Base-by-base conservation (phyloP, 2,329 filamentous ascomycete species). In the Diaporthe sp. region DNA sequence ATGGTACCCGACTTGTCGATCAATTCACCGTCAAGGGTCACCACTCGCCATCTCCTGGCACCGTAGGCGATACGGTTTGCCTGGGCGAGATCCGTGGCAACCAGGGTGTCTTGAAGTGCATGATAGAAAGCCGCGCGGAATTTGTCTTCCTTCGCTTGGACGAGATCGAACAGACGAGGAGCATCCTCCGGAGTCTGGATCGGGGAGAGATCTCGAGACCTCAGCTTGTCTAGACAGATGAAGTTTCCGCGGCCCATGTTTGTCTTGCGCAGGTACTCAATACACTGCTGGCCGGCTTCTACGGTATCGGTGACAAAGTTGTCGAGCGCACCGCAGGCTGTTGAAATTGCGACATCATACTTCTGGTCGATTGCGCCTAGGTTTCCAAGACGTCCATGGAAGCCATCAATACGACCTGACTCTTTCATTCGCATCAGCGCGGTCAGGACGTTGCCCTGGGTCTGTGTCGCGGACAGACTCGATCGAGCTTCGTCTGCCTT, bases 1-100 rank as follows among this genome's bases (percentile, higher is more conserved):
- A 99, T 98, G 49, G 97, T 98, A 88, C 97, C 97, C 1, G 96
- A 98, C 83, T 97, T 97, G 86, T 99, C 97, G 79, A 99, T 98
- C 71, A 99, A 90, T 84, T 98, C 96, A 67, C 97, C 97, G 76
- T 96, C 95, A 2, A 99, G 90, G 0, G 97, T 99, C 55, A 99
- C 97, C 4, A 99, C 97, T 78, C 97, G 93, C 97, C 97, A 99
- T 83, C 97, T 89, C 86, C 92, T 94, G 61, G 94, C 94, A 57
- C 97, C 96, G 81, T 98, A 99, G 10, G 97, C 97, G 79, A 99
- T 98, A 63, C 97, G 93, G 84, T 98, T 98, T 2, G 97, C 97
- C 83, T 99, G 97, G n/a, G 94, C 93, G 20, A 99, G 90, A 81
- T 99, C 95, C 71, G 92, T 93, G 8, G 97, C 97, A 22, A 99